A percentile compares a stretch with the other conserved stretches of the same genome.
phyloP scores from a whole-genome alignment of 2,329 filamentous ascomycete genomes.

The Hymenoscyphus albidus region DNA sequence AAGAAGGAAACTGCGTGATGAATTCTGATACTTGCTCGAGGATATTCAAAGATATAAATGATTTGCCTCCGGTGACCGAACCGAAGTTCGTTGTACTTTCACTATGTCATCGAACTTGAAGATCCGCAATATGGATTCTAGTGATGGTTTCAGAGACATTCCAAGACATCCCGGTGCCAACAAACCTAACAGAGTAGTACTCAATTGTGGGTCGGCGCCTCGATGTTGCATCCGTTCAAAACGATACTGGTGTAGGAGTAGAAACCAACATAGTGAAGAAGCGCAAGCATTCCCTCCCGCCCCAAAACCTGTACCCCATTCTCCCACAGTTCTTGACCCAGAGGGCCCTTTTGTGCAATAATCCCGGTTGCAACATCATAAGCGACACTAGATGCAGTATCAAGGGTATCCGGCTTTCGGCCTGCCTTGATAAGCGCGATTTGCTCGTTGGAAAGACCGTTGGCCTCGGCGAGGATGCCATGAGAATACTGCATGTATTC shows the following conservation, averaged over 20 bases:
- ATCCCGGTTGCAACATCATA: conserved; percentile 2
- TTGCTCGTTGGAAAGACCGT: not conserved
- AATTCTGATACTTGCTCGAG: not conserved
- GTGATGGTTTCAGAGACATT: not conserved
- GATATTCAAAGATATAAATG: not conserved
- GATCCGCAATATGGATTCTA: not conserved
- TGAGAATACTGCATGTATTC: conserved; percentile 4
- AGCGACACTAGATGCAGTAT: not conserved
- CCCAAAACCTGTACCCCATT: not conserved
- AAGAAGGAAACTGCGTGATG: not conserved
- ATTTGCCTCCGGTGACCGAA: not conserved
- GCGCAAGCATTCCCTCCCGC: conserved; percentile 2
- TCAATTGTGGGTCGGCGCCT: not conserved
- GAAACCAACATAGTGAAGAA: conserved; percentile 3
- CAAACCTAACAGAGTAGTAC: not conserved
- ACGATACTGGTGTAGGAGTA: conserved; percentile 3
- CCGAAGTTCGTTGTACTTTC: not conserved
- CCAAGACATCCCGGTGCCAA: not conserved
- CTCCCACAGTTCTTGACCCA: not conserved
- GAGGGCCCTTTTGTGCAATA: not conserved
- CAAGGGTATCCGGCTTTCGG: not conserved
- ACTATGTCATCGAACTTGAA: not conserved
- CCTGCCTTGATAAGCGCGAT: not conserved
- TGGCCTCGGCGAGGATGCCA: not conserved
- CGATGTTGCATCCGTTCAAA: conserved; percentile 1